Evolutionary conservation across 2,329 filamentous ascomycete species (phyloP), one percentile per base, ranked within the genome.

Genomic region (Epichloe sylvatica): DNA sequence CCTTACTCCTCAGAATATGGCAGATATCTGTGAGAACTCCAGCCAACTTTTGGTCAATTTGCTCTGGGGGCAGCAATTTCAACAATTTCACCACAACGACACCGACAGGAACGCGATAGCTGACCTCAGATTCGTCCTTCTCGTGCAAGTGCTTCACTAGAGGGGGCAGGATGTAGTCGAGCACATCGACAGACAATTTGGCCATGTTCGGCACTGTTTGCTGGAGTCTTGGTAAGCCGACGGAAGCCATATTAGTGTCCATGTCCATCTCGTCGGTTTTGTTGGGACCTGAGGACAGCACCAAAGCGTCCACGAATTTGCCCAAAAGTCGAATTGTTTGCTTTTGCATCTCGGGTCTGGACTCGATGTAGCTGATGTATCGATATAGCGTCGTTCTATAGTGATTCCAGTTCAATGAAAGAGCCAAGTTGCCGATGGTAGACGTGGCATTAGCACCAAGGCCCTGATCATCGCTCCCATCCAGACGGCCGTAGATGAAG

Each of bases 51-150:
- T 82, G 75, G 45, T 83, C 77, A 62, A 95, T 79, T 45, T 87
- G 78, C 6, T 82, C 73, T 45, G 79, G 70, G 0, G 92, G 85
- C 23, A 98, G 74, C 17, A 95, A 70, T 52, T 84, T 85, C 47
- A 98, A 71, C 15, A 97, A 75, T 65, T 95, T 95, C 53, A 94
- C 84, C 41, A 91, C 79, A 30, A 92, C 88, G 36, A 96, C 79
- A 25, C 89, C 90, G 5, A 95, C 84, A 1, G 91, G 90, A 35
- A 96, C 84, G 64, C 92, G 86, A 47, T 92, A 79, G 68, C 90
- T 95, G 65, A 98, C 91, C 46, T 89, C 90, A 1, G 88, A 83
- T 63, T 98, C 92, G 55, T 97, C 87, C 65, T 96, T 97, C 59
- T 94, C 83, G 59, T 96, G 90, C 30, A 97, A 77, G 62, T 95